These are phyloP conservation scores for Wallemia hederae DNA, from an alignment of 1,284 basidiomycete species.

Conservation along the genomic window DNA sequence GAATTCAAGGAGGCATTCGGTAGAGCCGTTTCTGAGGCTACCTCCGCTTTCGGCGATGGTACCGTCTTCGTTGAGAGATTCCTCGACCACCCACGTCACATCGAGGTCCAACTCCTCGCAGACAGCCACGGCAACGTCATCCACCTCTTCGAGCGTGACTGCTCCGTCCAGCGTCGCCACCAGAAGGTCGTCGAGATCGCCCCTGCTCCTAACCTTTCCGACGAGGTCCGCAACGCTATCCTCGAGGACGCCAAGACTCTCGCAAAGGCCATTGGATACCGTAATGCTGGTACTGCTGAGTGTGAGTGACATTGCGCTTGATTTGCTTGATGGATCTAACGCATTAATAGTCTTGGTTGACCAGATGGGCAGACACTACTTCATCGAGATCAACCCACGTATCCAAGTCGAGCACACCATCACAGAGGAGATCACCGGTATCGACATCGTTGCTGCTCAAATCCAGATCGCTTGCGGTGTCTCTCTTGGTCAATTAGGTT, in stretches of 20 bases:
- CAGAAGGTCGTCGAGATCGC: constrained; percentile 99
- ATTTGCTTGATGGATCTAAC: background rate
- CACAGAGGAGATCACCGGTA: constrained; percentile 96
- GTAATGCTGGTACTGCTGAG: constrained; percentile 89
- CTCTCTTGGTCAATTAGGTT: constrained; percentile 72
- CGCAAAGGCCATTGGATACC: constrained; percentile 68
- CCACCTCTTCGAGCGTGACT: constrained; percentile 93
- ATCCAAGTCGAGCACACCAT: constrained; percentile 98
- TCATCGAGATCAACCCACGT: constrained; percentile 95
- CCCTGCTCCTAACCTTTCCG: constrained; percentile 74
- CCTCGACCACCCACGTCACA: constrained; percentile 82
- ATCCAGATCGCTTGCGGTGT: constrained; percentile 97
- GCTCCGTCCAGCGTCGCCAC: constrained; percentile 87
- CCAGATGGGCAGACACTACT: constrained; percentile 80
- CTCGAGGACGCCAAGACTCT: constrained; percentile 76
- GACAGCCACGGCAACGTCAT: constrained; percentile 77
- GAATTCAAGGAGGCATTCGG: constrained; percentile 75
- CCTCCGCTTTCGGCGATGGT: constrained; percentile 84
- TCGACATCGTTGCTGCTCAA: constrained; percentile 93
- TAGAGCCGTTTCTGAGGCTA: constrained; percentile 81
- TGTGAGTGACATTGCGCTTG: constrained; percentile 13
- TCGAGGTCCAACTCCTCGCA: constrained; percentile 85
- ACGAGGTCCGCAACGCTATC: constrained; percentile 67
- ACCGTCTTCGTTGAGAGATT: constrained; percentile 97
- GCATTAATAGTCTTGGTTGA: constrained; percentile 46